Base-by-base conservation (phyloP, 2,329 filamentous ascomycete genomes). In the Ophiocordyceps camponoti-rufipedis region DNA sequence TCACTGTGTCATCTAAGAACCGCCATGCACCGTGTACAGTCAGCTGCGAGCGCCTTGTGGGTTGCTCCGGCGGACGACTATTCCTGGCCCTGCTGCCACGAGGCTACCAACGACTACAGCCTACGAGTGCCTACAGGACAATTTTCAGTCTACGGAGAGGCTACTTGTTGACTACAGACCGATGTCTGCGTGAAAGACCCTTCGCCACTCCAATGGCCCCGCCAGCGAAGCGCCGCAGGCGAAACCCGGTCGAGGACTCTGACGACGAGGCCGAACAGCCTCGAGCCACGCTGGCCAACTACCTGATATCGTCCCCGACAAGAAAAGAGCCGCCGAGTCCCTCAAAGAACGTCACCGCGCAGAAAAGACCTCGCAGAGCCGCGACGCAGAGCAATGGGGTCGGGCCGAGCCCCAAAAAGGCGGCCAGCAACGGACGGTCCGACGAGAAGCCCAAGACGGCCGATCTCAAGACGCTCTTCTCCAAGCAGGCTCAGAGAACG, bases 381-480 rank as follows among this genome's bases (percentile, higher is more conserved):
- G 57, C 53, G 41, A 48, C 55, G 23, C 50, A 53, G 31, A 58
- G 54, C 47, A 61, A 56, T 42, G 53, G 52, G 46, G 52, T 55
- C 46, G 61, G 50, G 51, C 41, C 60, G 53, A 62, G 54, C 48
- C 56, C 61, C 23, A 65, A 62, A 47, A 73, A 69, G 53, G 48
- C 56, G 3, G 66, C 60, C 28, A 59, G 54, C 32, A 23, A 23
- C 23, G 23, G 23, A 23, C 23, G 23, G 23, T 23, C 23, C 3
- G 66, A 67, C 7, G 71, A 72, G 45, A 74, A 68, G 50, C 69
- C 67, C 5, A 74, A 70, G 49, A 71, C 70, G 7, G 74, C 67
- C 4, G 71, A 80, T 51, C 62, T 81, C 13, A 65, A 70, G 53
- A 68, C 72, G 0, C 64, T 80, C 16, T 81, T 81, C 51, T 77